These are phyloP conservation scores for Ophiostoma ips DNA, from an alignment of 2,329 filamentous ascomycete species.

Conservation along the genomic window DNA sequence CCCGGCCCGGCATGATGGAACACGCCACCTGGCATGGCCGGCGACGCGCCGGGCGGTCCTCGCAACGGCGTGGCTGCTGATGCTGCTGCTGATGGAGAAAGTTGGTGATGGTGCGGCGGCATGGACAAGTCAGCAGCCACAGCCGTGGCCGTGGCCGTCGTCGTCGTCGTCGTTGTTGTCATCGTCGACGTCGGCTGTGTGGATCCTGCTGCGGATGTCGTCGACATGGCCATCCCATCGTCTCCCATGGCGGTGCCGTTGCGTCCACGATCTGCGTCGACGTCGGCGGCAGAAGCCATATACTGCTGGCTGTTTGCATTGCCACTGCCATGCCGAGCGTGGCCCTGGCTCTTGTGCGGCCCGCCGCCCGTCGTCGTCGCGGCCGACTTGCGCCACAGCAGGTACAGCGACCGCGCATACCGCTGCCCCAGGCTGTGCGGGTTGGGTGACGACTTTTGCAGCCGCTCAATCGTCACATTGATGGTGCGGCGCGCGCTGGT, in stretches of 20 bases:
- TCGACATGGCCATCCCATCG: not conserved
- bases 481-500: conserved; percentile 43
- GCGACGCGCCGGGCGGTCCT: not conserved
- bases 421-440: conserved; percentile 46
- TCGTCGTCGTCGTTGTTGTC: not conserved
- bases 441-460: conserved; percentile 43
- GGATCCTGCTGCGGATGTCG: not conserved
- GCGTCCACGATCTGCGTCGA: not conserved
- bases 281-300: too few relatives aligned
- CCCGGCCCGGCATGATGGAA: not conserved
- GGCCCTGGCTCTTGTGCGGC: not conserved
- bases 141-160: not conserved
- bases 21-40: not conserved
- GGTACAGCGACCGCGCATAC: conserved; percentile 45
- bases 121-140: not conserved
- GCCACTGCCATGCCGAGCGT: not conserved
- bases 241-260: not conserved
- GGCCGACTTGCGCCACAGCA: conserved; percentile 38
- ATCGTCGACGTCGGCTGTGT: not conserved
- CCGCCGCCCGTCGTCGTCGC: not conserved
- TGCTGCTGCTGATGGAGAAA: not conserved
- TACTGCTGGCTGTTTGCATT: not conserved
- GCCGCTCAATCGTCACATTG: conserved; percentile 41
- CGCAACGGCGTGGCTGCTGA: not conserved
- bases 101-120: not conserved